These are phyloP conservation scores for Cladorrhinum samala DNA, from an alignment of 495 filamentous ascomycete genomes.

Conservation along the genomic window DNA sequence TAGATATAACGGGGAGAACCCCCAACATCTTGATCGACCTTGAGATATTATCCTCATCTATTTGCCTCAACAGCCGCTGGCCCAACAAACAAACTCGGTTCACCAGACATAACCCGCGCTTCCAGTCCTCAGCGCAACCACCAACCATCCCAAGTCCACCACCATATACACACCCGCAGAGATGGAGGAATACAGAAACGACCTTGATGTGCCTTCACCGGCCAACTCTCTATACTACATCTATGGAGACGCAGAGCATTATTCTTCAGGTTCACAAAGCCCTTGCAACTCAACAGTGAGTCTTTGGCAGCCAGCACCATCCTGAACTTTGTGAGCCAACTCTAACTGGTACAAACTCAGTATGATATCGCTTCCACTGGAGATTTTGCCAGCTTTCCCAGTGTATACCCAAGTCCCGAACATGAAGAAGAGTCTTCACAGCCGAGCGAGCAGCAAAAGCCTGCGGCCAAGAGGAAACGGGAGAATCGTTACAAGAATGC, in stretches of 20 bases:
- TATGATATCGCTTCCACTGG: conserved; percentile 29
- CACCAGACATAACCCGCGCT: background rate
- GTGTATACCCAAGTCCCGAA: conserved; percentile 34
- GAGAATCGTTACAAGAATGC: conserved; percentile 48
- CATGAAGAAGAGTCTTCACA: conserved; percentile 38
- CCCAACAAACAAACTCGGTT: background rate
- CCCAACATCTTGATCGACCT: background rate
- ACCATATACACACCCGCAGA: background rate
- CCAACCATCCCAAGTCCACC: background rate
- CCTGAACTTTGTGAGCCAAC: background rate
- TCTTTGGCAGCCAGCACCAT: background rate
- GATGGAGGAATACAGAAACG: conserved; percentile 30
- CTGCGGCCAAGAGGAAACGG: conserved; percentile 39
- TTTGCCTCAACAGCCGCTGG: background rate
- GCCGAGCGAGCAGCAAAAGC: conserved; percentile 24
- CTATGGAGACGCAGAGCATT: conserved; percentile 35
- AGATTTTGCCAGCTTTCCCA: conserved; percentile 21
- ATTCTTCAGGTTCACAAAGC: conserved; percentile 38
- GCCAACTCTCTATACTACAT: conserved; percentile 29
- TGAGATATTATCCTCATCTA: background rate
- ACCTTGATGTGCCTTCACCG: conserved; percentile 31
- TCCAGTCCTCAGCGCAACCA: background rate
- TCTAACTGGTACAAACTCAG: conserved; percentile 18
- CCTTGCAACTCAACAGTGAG: conserved; percentile 35
- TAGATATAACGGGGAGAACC: conserved; percentile 10